Evolutionary conservation across 2,329 filamentous ascomycete genomes (phyloP), one percentile per base, ranked within the genome.

Genomic region (Xylaria sp.): DNA sequence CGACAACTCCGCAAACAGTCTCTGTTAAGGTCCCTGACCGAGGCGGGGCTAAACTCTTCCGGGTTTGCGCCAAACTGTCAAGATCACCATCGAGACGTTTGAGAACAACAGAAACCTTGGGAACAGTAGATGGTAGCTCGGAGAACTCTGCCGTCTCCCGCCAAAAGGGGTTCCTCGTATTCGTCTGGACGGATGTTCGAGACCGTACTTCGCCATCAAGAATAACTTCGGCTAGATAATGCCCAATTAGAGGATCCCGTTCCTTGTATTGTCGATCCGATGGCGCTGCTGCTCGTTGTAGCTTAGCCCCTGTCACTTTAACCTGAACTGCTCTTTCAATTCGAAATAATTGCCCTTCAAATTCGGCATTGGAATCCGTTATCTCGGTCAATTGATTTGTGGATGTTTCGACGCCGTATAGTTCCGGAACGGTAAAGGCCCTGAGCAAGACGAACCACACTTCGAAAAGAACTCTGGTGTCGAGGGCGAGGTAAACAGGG

Each of bases 371-470:
- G 18, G 73, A 70, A 64, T 75, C 79, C 34, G 65, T 71, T 59
- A 75, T 68, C 60, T 80, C 80, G 13, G 73, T 73, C 2, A 82
- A 71, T 16, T 78, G 74, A 3, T 76, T 73, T 13, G 75, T 74
- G 10, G 76, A 70, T 8, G 78, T 67, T 47, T 83, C 79, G 13
- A 85, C 71, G 1, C 87, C 90, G 71, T 96, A 97, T 10, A 97
- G 80, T 68, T 97, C 92, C 0, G 94, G 93, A 51, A 96, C 87
- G 0, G 93, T 91, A 73, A 97, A 97, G 0, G 93, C 92, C 63
- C 93, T 85, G 35, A 99, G 75, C 8, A 99, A 78, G 5, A 96
- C 92, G 69, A 96, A 93, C 94, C 94, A 99, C 10, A 97, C 94
- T 72, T 99, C 94, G 68, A 95, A 96, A n/a, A 96, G 80, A 5